These are phyloP conservation scores for Saturnispora halmiae DNA, from an alignment of 805 yeast species.

Conservation along the genomic window DNA sequence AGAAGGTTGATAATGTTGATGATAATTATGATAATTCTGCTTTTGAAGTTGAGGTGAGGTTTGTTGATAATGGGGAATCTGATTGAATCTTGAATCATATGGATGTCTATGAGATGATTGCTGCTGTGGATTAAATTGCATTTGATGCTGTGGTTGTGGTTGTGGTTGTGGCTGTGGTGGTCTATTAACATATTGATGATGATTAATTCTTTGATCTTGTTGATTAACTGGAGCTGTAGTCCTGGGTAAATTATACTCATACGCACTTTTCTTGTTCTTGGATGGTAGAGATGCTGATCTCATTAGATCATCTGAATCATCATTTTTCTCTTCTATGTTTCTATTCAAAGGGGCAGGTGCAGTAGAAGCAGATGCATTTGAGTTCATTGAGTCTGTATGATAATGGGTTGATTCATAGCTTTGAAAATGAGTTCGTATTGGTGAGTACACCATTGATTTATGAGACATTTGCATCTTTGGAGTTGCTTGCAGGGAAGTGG, in stretches of 20 bases:
- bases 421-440: neutral
- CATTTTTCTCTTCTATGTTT: neutral
- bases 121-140: no score
- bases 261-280: constrained; percentile 1
- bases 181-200: neutral
- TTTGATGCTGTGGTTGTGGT: constrained; percentile 2
- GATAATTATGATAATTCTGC: neutral
- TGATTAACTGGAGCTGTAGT: constrained; percentile 10
- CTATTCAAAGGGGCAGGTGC: neutral
- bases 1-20: neutral
- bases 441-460: neutral
- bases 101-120: neutral
- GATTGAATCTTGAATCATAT: neutral
- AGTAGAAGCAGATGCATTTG: constrained; percentile 1
- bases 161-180: constrained; percentile 2
- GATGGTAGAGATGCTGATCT: constrained; percentile 14
- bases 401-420: constrained; percentile 6
- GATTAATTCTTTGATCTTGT: neutral
- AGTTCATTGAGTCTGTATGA: constrained; percentile 10
- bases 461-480: constrained; percentile 8
- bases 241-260: neutral
- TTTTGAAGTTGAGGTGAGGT: neutral
- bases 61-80: neutral
- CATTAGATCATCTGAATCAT: constrained; percentile 5
- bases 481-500: constrained; percentile 8